Evolutionary conservation across 768 basidiomycete genomes (phyloP), one percentile per base, ranked within the genome.

Genomic region (Lentinula edodes): DNA sequence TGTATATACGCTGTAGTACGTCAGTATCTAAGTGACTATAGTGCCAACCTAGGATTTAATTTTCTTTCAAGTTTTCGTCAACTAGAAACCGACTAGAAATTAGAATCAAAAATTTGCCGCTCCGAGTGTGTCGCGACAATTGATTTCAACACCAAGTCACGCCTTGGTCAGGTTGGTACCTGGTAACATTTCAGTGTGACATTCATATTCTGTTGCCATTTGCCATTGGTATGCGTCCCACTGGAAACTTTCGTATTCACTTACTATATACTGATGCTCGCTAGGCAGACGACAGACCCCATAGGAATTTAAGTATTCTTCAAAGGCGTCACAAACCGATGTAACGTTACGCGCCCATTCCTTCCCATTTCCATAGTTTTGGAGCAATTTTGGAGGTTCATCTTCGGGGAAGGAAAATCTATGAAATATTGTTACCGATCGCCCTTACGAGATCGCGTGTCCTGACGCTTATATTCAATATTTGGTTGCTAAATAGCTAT

Each of bases 341-440:
- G 20, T 20, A 23, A 46, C 43, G 15, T n/a, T 9, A 7, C n/a
- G 45, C 45, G 45, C 45, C 28, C 28, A 28, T 46, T 46, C 18
- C 8, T 20, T 8, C n/a, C 8, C 16, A 16, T 52, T 52, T 13
- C 28, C 51, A 52, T 34, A 52, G 18, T 34, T 54, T 35, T 54
- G 18, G n/a, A 8, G 20, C 20, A 16, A 10, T 12, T 53, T 35
- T 53, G 18, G 28, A 28, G 28, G 34, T 39, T 15, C n/a, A 58
- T 43, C 41, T 46, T 58, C 39, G 36, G 36, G 45, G 56, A 50
- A 50, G 8, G 34, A 28, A 59, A 46, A 39, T 59, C 10, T 45
- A 48, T 46, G 58, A 59, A 59, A 48, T 42, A 41, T 43, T 15
- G 42, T 59, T 50, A 45, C 58, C 58, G 58, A 50, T 59, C 58